These are phyloP conservation scores for Leishmania turanica DNA, from an alignment of 208 protist species.

Conservation along the genomic window DNA sequence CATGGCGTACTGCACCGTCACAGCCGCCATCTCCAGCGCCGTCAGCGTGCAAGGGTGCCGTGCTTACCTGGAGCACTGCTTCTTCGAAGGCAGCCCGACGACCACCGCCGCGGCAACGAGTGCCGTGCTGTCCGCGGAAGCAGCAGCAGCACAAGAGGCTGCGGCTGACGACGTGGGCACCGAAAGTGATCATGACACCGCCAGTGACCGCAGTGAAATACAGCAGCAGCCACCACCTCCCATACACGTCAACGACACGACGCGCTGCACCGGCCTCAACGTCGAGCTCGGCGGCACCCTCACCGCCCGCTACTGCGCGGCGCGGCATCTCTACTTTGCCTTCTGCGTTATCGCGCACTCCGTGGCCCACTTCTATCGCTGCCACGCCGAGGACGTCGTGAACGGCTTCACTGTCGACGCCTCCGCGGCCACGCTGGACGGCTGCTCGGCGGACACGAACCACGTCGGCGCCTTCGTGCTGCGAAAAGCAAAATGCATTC, in stretches of 20 bases:
- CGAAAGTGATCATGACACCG: background rate
- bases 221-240: background rate
- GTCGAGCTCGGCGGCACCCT: constrained; percentile 74
- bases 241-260: constrained; percentile 28
- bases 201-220: background rate
- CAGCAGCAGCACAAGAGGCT: background rate
- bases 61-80: constrained; percentile 47
- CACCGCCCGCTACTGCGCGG: constrained; percentile 53
- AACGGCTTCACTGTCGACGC: constrained; percentile 86
- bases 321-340: constrained; percentile 70
- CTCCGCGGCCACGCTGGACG: constrained; percentile 65
- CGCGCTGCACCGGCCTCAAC: constrained; percentile 59
- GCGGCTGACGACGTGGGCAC: background rate
- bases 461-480: constrained; percentile 77
- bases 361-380: constrained; percentile 67
- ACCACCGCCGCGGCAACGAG: constrained; percentile 2
- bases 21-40: constrained; percentile 49
- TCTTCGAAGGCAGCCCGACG: constrained; percentile 31
- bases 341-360: constrained; percentile 80
- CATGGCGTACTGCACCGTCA: constrained; percentile 50
- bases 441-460: constrained; percentile 59
- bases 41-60: constrained; percentile 73
- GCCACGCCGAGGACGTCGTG: constrained; percentile 67
- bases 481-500: constrained; percentile 67
- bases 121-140: background rate